Evolutionary conservation across 2,329 filamentous ascomycete species (phyloP), one percentile per base, ranked within the genome.

Genomic region (Venturia effusa): DNA sequence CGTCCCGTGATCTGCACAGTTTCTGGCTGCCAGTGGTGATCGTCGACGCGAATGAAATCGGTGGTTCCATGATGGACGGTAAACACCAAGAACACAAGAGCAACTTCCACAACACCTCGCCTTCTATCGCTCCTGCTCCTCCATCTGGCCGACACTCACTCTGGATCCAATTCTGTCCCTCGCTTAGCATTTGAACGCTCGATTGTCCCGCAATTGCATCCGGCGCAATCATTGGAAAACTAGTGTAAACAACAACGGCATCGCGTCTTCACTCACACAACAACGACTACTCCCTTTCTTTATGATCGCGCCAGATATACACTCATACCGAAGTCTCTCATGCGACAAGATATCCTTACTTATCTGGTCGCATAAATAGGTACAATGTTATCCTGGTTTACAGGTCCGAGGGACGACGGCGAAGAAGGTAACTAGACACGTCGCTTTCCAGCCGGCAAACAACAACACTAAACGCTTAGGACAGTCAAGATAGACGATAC

Each of bases 331-430:
- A 34, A 13, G 51, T 32, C 51, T 57, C 30, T 34, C 24, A 57
- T 57, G 30, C 51, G 30, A 32, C 51, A 34, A 57, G 15, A 57
- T 30, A 57, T 57, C 51, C 51, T 34, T 57, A 57, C 51, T 34
- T 30, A 34, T 57, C 34, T 17, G 51, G 30, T 57, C 51, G 51
- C 51, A 34, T 57, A 57, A 57, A 57, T 57, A 61, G 3, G n/a
- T 45, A 61, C 17, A 32, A 74, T 73, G 71, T 66, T 74, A 60
- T 69, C 73, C 61, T 74, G 71, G 71, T 68, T 74, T n/a, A 71
- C 71, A 22, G 71, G 70, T 59, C 65, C 66, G 43, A 71, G 71
- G 65, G 45, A 27, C 13, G 45, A 51, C 13, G 22, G 22, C 51
- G 27, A 57, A 32, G 30, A 57, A 57, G 51, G 51, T 57, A 11